Evolutionary conservation across 306 rosid species (phyloP).

Genomic region (Prunus persica): Prunus_persica_NCBIv2 NC_034009.1:681501-682000

Average conservation of each 20-base stretch:
- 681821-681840: background rate
- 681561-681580: conserved; percentile 4
- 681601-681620: background rate
- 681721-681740: background rate
- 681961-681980: conserved; percentile 66
- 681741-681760: background rate
- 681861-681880: background rate
- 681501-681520: background rate
- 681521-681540: background rate
- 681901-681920: background rate
- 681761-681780: conserved; percentile 3
- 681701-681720: background rate
- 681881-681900: background rate
- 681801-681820: background rate
- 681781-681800: background rate
- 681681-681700: background rate
- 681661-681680: background rate
- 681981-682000: conserved; percentile 67
- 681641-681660: background rate
- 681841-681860: background rate
- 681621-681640: background rate
- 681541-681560: background rate
- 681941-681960: background rate
- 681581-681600: background rate
- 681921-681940: background rate